phyloP scores from a whole-genome alignment of 2,329 filamentous ascomycete species.

The Ascochyta viciae-villosae region DNA sequence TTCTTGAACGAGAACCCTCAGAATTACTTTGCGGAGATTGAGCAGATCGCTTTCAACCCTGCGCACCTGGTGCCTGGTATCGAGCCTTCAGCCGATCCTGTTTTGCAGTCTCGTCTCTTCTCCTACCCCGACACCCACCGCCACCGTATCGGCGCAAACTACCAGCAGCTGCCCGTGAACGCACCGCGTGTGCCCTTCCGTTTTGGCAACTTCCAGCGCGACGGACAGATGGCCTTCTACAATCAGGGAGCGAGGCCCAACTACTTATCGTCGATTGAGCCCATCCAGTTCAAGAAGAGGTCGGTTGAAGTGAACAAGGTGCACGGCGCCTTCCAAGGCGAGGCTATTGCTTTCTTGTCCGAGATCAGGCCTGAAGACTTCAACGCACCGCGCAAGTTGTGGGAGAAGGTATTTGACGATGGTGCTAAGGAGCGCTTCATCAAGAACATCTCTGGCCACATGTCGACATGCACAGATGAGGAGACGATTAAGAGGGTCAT shows the following conservation, averaged over 20 bases:
- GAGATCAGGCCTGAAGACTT: slow-evolving; percentile 63
- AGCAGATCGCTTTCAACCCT: slow-evolving; percentile 74
- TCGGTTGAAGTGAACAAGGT: slow-evolving; percentile 57
- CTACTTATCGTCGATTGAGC: slow-evolving; percentile 63
- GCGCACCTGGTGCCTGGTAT: slow-evolving; percentile 71
- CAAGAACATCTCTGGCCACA: slow-evolving; percentile 67
- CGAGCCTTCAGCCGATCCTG: slow-evolving; percentile 73
- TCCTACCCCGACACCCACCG: slow-evolving; percentile 72
- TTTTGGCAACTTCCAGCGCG: slow-evolving; percentile 72
- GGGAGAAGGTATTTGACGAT: slow-evolving; percentile 69
- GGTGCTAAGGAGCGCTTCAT: slow-evolving; percentile 65
- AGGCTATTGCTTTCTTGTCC: slow-evolving; percentile 59
- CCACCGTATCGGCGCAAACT: slow-evolving; percentile 64
- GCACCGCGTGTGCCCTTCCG: slow-evolving; percentile 63
- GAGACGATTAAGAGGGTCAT: slow-evolving; percentile 71
- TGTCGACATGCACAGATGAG: slow-evolving; percentile 63
- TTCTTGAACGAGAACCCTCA: slow-evolving; percentile 62
- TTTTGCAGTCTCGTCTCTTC: slow-evolving; percentile 73
- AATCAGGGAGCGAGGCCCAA: slow-evolving; percentile 68
- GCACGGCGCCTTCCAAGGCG: slow-evolving; percentile 58
- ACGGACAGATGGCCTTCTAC: slow-evolving; percentile 72
- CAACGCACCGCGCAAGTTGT: slow-evolving; percentile 63
- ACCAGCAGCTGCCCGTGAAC: slow-evolving; percentile 65
- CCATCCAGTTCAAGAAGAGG: slow-evolving; percentile 57
- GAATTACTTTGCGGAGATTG: slow-evolving; percentile 71